Evolutionary conservation across 2,329 filamentous ascomycete species (phyloP).

Genomic region (Pseudogymnoascus sp.): DNA sequence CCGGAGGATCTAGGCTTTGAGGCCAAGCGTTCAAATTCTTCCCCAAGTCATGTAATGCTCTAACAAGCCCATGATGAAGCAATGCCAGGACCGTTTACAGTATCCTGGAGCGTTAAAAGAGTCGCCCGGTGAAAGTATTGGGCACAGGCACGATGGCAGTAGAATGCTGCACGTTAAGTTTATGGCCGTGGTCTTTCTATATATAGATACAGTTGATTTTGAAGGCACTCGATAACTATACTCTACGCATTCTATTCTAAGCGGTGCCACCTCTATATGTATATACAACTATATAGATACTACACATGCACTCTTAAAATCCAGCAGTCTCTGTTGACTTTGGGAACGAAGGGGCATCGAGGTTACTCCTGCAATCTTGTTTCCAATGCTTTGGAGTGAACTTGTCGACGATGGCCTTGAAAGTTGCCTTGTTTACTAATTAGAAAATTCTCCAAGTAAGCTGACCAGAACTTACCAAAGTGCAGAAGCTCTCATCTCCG

Average conservation of each 20-base stretch:
- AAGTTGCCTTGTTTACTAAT: slow-evolving; percentile 55
- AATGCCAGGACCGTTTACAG: not conserved
- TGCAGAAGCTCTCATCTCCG: slow-evolving; percentile 85
- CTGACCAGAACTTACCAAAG: slow-evolving; percentile 52
- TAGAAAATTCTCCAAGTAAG: not conserved
- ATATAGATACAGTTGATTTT: not conserved
- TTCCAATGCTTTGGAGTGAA: slow-evolving; percentile 80
- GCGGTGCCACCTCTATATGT: not conserved
- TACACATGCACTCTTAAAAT: slow-evolving; percentile 19
- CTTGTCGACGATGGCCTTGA: slow-evolving; percentile 87
- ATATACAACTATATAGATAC: not conserved
- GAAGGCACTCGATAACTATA: not conserved
- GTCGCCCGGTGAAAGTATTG: not conserved
- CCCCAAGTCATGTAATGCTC: not conserved
- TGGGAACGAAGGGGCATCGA: slow-evolving; percentile 36
- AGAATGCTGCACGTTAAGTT: not conserved
- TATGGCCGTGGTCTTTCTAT: not conserved
- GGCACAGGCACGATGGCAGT: not conserved
- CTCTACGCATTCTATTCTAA: not conserved
- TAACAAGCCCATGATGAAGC: not conserved
- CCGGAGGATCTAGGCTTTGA: slow-evolving; percentile 14
- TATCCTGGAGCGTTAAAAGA: not conserved
- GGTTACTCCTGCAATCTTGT: slow-evolving; percentile 49
- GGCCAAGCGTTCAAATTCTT: not conserved
- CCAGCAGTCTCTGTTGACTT: slow-evolving; percentile 27